Evolutionary conservation across 495 filamentous ascomycete species (phyloP).

Genomic region (Penicillium angulare): DNA sequence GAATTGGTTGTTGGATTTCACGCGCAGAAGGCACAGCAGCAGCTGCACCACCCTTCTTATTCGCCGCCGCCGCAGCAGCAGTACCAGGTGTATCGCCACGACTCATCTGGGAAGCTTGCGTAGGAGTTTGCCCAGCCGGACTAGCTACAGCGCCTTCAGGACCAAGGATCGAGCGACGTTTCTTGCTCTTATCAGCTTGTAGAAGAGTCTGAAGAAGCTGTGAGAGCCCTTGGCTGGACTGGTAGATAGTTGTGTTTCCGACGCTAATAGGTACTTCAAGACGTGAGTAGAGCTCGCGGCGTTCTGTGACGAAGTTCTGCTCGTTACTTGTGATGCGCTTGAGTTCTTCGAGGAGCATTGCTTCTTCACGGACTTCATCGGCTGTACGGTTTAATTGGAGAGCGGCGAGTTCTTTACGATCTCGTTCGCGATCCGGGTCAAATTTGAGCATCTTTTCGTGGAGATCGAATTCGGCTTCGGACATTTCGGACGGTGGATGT

Average conservation of each 20-base stretch:
- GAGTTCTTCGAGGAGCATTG: conserved; percentile 81
- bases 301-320: conserved; percentile 79
- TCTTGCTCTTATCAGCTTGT: conserved; percentile 81
- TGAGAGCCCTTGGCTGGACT: conserved; percentile 72
- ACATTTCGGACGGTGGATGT: conserved; percentile 82
- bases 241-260: conserved; percentile 66
- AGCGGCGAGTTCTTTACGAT: conserved; percentile 80
- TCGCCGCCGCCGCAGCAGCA: conserved; percentile 31
- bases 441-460: conserved; percentile 85
- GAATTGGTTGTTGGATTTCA: conserved; percentile 51
- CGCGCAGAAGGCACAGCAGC: conserved; percentile 28
- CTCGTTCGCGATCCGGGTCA: conserved; percentile 70
- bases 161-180: conserved; percentile 65
- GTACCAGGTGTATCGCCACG: conserved; percentile 41
- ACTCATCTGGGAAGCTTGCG: conserved; percentile 27
- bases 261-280: conserved; percentile 75
- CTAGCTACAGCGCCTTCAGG: conserved; percentile 48
- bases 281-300: conserved; percentile 83
- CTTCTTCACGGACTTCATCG: conserved; percentile 88
- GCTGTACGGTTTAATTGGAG: conserved; percentile 73
- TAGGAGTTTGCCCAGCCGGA: conserved; percentile 52
- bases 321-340: conserved; percentile 83
- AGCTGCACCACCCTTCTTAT: conserved; percentile 52
- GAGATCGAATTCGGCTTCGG: conserved; percentile 69
- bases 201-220: conserved; percentile 76